These are phyloP conservation scores for Solanum sitiens DNA, from an alignment of 257 asterid genomes.

Conservation along the genomic window DNA sequence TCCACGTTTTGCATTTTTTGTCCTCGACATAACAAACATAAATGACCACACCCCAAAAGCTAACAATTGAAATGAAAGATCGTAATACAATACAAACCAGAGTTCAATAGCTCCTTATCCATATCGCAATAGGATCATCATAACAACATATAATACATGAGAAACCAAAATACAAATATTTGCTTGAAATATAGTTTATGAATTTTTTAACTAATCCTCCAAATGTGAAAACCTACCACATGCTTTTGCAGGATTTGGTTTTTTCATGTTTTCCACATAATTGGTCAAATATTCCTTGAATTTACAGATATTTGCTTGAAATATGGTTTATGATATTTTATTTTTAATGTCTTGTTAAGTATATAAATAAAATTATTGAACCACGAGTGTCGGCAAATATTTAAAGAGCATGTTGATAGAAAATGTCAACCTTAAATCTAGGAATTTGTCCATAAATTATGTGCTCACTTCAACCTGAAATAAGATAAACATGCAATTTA, in stretches of 20 bases:
- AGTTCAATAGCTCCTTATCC: neutral
- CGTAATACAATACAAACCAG: neutral
- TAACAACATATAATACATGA: neutral
- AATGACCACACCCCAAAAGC: neutral
- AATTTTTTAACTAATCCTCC: neutral
- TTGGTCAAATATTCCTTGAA: neutral
- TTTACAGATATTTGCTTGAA: neutral
- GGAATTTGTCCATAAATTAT: neutral
- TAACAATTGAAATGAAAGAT: neutral
- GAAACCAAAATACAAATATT: neutral
- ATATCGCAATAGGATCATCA: neutral
- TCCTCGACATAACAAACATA: too few species aligned
- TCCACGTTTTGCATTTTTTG: too few species aligned
- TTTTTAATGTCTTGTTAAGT: neutral
- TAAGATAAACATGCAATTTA: neutral
- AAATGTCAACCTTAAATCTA: neutral
- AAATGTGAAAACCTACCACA: neutral
- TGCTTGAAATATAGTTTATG: too few species aligned
- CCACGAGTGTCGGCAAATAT: neutral
- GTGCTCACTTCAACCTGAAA: neutral
- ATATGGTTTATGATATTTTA: neutral
- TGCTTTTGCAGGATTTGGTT: neutral
- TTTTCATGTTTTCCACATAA: neutral
- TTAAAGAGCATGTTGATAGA: neutral
- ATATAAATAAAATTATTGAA: neutral